Conservation (phyloP, 2,329 filamentous ascomycete species). For the Endoconidiophora polonica region DNA sequence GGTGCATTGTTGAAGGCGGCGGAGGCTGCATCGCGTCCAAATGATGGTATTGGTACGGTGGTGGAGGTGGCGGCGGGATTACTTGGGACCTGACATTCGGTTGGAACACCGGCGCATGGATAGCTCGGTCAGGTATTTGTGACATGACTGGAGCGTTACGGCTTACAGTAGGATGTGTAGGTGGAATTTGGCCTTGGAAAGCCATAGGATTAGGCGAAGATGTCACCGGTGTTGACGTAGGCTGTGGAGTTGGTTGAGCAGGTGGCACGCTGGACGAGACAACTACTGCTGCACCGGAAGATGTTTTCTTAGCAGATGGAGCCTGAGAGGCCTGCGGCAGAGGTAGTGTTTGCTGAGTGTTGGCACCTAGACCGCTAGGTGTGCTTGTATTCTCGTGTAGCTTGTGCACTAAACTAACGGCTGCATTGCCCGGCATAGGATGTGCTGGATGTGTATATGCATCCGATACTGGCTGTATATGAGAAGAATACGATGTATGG, state of each 20-base stretch:
- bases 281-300: conserved; percentile 1
- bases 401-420: too few species aligned
- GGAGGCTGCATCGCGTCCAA: conserved; percentile 15
- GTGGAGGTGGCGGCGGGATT: conserved; percentile 30
- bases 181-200: conserved; percentile 1
- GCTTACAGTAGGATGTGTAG: not conserved
- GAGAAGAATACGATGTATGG: not conserved
- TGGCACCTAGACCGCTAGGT: too few species aligned
- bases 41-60: conserved; percentile 33
- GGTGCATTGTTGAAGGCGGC: not conserved
- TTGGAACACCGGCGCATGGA: conserved; percentile 82
- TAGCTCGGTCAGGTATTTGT: conserved; percentile 81
- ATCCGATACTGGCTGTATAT: not conserved
- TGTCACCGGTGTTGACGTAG: conserved; percentile 34
- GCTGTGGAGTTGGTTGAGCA: conserved; percentile 25
- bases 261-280: not conserved
- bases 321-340: not conserved
- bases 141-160: conserved; percentile 38
- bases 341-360: not conserved
- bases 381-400: too few species aligned
- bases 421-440: too few species aligned
- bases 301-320: not conserved
- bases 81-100: conserved; percentile 18
- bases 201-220: not conserved
- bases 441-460: not conserved